Evolutionary conservation across 306 rosid species (phyloP).

Genomic region (Gastrolobium bilobum): DNA sequence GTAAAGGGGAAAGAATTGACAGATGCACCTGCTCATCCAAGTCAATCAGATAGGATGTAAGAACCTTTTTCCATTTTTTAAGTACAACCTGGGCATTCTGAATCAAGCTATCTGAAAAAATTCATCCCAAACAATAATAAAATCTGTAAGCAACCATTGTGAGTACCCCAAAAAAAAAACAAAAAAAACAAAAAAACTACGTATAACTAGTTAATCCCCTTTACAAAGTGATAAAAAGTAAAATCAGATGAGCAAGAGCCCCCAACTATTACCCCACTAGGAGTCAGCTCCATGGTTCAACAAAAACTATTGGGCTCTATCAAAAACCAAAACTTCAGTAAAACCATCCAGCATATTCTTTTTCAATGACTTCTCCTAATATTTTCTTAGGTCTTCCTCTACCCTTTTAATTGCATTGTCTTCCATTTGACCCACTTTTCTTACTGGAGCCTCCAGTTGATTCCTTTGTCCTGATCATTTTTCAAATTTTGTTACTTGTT

Average conservation of each 20-base stretch:
- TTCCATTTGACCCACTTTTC: constrained; percentile 18
- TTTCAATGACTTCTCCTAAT: not conserved
- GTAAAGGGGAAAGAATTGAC: constrained; percentile 34
- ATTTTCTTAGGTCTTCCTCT: not conserved
- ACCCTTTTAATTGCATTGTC: not conserved
- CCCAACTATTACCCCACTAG: constrained; percentile 18
- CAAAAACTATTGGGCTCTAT: not conserved
- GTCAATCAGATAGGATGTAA: constrained; percentile 77
- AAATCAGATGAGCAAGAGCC: constrained; percentile 14
- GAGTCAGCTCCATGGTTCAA: constrained; percentile 9
- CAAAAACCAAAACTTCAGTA: not conserved
- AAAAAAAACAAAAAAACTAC: not conserved
- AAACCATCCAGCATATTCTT: constrained; percentile 13
- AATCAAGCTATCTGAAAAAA: constrained; percentile 69
- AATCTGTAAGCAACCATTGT: constrained; percentile 23
- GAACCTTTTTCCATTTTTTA: constrained; percentile 75
- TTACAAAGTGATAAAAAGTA: constrained; percentile 4
- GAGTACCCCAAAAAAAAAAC: not conserved
- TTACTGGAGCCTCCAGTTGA: constrained; percentile 2
- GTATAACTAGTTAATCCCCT: not conserved
- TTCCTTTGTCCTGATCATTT: constrained; percentile 20
- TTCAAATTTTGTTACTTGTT: constrained; percentile 1
- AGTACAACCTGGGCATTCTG: constrained; percentile 62
- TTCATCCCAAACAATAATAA: constrained; percentile 38
- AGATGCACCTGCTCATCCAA: constrained; percentile 88